Evolutionary conservation across 768 basidiomycete genomes (phyloP), one percentile per base, ranked within the genome.

Genomic region (Lentinula sp.): DNA sequence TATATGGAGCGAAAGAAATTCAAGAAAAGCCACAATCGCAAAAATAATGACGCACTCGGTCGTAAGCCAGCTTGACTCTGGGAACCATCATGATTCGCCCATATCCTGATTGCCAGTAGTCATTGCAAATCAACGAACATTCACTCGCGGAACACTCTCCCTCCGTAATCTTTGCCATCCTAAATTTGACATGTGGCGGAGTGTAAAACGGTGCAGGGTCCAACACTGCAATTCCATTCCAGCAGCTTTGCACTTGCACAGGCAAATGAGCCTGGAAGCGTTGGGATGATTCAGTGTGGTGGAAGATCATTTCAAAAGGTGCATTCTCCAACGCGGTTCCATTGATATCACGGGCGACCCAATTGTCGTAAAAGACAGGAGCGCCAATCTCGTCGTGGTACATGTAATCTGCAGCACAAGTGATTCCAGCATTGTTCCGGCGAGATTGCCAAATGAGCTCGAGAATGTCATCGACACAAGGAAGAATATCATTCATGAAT

Each of bases 401-500:
- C 94, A 99, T 98, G 77, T 99, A 99, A 71, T 99, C 96, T 0
- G 95, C 87, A 0, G 96, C 97, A 67, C 97, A 98, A 9, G 97
- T 98, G 72, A 98, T 96, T 15, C 95, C 96, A 1, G 97, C 97
- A 73, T 97, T 98, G 74, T 98, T 95, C 60, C 77, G 74, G 55
- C 97, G 81, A 68, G 85, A 87, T 74, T 99, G 97, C 90, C 89
- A 98, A 70, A 99, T 95, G 69, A 99, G 86, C 76, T 99, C 97
- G 68, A 99, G 86, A 60, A 99, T 76, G 75, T 99, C 97, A 73
- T 99, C 97, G 41, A 97, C 86, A 74, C 97, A 99, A 20, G 97
- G 97, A 9, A 99, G 79, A 74, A 99, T 89, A 73, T 99, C 97
- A 83, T 99, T 99, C 95, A 98, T 98, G 82, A 99, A 99, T 62